Evolutionary conservation across 108 stramenopile genomes (phyloP).

Genomic region (Conticribra weissflogii): DNA sequence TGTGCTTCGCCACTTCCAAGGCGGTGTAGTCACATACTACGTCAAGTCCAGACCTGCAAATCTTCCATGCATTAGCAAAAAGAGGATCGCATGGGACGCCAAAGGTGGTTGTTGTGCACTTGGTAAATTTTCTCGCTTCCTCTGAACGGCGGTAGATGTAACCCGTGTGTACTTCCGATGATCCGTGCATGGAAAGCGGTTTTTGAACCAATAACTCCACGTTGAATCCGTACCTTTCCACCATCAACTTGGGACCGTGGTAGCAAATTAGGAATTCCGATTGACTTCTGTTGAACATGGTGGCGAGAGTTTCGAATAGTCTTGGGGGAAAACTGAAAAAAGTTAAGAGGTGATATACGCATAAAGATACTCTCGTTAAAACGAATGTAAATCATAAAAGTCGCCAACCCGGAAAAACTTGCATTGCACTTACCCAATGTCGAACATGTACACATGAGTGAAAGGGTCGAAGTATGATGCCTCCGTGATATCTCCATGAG

Average conservation of each 20-base stretch:
- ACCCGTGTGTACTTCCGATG: constrained; percentile 77
- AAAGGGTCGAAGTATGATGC: constrained; percentile 93
- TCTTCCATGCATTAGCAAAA: constrained; percentile 56
- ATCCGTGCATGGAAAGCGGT: constrained; percentile 88
- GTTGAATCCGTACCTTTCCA: constrained; percentile 77
- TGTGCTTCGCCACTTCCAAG: constrained; percentile 43
- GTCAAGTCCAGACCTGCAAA: constrained; percentile 49
- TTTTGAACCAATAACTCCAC: constrained; percentile 74
- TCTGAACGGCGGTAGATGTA: constrained; percentile 81
- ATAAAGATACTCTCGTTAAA: too few species aligned
- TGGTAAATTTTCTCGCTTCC: neutral
- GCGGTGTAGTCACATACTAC: constrained; percentile 40
- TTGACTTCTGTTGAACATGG: constrained; percentile 74
- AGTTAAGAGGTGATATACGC: too few species aligned
- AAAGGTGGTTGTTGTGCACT: constrained; percentile 11
- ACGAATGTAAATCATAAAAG: too few species aligned
- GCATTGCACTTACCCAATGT: constrained; percentile 90
- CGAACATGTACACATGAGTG: constrained; percentile 98
- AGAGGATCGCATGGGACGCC: constrained; percentile 67
- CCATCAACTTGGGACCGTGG: constrained; percentile 69
- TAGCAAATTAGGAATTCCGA: constrained; percentile 82
- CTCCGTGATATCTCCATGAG: constrained; percentile 82
- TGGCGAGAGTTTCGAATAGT: constrained; percentile 64
- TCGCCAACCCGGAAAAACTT: too few species aligned
- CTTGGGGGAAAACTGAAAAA: constrained; percentile 68